A percentile compares a stretch with the other conserved stretches of the same genome.
phyloP scores from a whole-genome alignment of 2,329 filamentous ascomycete genomes.

The Fusarium virguliforme region DNA sequence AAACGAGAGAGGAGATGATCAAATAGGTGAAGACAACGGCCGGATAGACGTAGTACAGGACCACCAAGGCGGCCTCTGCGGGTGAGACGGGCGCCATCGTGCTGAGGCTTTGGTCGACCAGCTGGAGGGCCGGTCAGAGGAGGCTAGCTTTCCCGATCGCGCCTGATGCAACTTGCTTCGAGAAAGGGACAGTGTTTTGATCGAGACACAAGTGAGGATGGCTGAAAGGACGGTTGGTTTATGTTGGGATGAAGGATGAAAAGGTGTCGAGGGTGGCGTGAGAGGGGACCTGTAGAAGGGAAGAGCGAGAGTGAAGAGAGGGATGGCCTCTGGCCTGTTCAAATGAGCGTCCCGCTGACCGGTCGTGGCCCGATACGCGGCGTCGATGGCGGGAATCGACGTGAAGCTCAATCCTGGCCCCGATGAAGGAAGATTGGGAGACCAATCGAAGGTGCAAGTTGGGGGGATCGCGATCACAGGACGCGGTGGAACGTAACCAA shows the following conservation, averaged over 20 bases:
- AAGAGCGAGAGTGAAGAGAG: background rate
- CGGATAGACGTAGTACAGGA: slow-evolving; percentile 49
- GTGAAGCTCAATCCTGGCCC: slow-evolving; percentile 23
- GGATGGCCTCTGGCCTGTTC: slow-evolving; percentile 9
- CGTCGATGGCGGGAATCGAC: slow-evolving; percentile 35
- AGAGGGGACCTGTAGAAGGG: slow-evolving; percentile 7
- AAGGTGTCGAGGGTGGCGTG: slow-evolving; percentile 17
- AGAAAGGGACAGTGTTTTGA: background rate
- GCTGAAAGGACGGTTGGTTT: background rate
- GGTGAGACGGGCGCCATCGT: slow-evolving; percentile 41
- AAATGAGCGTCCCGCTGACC: slow-evolving; percentile 32
- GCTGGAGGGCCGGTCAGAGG: slow-evolving; percentile 7
- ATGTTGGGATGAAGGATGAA: background rate
- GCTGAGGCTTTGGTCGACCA: slow-evolving; percentile 19
- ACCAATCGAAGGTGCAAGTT: slow-evolving; percentile 27
- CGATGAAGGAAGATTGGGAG: slow-evolving; percentile 30
- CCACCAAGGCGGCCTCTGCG: slow-evolving; percentile 39
- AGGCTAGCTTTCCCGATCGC: background rate
- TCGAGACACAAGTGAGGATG: background rate
- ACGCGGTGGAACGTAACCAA: slow-evolving; percentile 44
- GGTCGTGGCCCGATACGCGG: slow-evolving; percentile 30
- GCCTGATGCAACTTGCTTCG: background rate
- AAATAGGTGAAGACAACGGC: slow-evolving; percentile 69
- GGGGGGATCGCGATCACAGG: slow-evolving; percentile 40
- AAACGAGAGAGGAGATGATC: slow-evolving; percentile 70